Percentiles rank a stretch among this genome's conserved stretches.
These are phyloP conservation scores for Mollisiaceae sp. DNA, from an alignment of 2,329 filamentous ascomycete species.

Conservation along the genomic window DNA sequence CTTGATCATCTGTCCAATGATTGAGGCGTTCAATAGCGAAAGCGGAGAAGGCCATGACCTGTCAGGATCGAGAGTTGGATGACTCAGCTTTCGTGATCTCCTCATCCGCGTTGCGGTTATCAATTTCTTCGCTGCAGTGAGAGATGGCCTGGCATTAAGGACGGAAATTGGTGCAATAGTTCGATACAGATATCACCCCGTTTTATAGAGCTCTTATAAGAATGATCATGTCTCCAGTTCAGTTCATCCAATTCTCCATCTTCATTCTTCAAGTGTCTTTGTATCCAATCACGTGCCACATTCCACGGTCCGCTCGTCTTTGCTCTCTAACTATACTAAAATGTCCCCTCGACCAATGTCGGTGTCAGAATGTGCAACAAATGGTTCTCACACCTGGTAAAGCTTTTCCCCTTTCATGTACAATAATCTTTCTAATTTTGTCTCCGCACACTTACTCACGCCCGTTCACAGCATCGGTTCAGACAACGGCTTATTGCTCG, in stretches of 20 bases:
- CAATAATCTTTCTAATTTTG: not conserved
- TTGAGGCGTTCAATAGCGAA: too few relatives aligned
- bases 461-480: not conserved
- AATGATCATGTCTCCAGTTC: too few relatives aligned
- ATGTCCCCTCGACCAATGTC: not conserved
- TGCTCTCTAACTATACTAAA: not conserved
- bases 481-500: not conserved
- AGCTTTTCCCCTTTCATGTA: not conserved
- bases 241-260: not conserved
- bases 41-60: too few relatives aligned
- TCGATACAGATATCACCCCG: too few relatives aligned
- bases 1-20: too few relatives aligned
- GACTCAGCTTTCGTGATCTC: too few relatives aligned
- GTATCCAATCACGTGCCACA: not conserved
- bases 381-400: not conserved
- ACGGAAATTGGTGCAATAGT: too few relatives aligned
- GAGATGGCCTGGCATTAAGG: too few relatives aligned
- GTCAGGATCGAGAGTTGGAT: too few relatives aligned
- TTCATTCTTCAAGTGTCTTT: not conserved
- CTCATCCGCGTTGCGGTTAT: too few relatives aligned
- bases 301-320: not conserved
- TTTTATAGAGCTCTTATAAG: too few relatives aligned
- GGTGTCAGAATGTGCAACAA: not conserved
- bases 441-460: not conserved
- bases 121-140: too few relatives aligned